Percentiles rank a stretch among this genome's conserved stretches.
Conservation (phyloP, 1,139 yeast species). For the Suhomyces yuchorum region DNA sequence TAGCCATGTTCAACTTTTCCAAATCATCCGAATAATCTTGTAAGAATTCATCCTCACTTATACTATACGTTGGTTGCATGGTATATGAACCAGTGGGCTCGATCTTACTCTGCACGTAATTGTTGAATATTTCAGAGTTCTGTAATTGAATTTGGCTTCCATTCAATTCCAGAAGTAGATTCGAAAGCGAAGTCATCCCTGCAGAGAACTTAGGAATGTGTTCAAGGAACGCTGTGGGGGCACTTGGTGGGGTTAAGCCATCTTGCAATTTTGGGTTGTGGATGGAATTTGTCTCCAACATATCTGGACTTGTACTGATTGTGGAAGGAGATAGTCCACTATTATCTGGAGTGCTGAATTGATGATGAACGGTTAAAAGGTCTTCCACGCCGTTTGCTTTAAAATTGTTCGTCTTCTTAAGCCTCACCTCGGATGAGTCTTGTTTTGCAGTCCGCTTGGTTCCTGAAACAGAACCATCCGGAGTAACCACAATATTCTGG, state of each 20-base stretch:
- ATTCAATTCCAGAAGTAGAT: not conserved
- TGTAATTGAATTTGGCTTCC: not conserved
- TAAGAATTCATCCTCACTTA: not conserved
- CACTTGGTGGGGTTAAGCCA: not conserved
- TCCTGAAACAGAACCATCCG: not conserved
- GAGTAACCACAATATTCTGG: not conserved
- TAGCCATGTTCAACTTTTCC: constrained; percentile 18
- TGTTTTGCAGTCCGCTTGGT: not conserved
- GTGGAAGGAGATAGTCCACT: not conserved
- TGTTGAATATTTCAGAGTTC: not conserved
- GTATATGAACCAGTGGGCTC: not conserved
- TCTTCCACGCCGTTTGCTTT: not conserved
- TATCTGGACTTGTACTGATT: not conserved
- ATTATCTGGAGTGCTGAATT: not conserved
- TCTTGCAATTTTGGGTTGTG: not conserved
- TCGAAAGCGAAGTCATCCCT: not conserved
- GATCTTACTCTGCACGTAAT: not conserved
- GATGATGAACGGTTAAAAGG: not conserved
- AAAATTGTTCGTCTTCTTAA: too few relatives aligned
- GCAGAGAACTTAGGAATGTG: not conserved
- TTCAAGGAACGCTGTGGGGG: not conserved
- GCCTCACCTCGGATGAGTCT: too few relatives aligned
- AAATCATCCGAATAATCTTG: constrained; percentile 21
- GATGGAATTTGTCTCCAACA: not conserved
- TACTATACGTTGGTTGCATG: not conserved